Percentiles rank a stretch among this genome's conserved stretches.
These are phyloP conservation scores for Zea mays DNA, from an alignment of 176 grass and related monocot genomes.

Conservation along the genomic window DNA sequence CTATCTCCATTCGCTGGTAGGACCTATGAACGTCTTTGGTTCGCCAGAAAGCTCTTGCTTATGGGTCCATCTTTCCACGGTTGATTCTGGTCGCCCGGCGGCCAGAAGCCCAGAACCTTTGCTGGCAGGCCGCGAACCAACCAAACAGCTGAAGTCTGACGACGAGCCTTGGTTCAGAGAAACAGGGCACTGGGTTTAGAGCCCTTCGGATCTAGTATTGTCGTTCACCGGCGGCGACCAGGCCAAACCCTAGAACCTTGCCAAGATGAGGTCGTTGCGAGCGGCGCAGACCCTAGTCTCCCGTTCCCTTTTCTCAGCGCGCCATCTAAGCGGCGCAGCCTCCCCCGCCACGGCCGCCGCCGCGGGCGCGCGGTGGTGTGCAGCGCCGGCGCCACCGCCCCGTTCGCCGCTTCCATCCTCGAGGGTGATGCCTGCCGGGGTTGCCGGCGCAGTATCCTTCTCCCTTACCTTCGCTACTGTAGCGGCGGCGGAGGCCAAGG, in stretches of 20 bases:
- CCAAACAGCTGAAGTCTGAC: no score
- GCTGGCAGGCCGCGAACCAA: no score
- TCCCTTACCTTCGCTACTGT: conserved; percentile 70
- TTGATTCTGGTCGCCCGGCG: no score
- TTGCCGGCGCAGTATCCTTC: conserved; percentile 78
- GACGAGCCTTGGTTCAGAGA: no score
- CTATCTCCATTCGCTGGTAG: no score
- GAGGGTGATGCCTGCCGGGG: conserved; percentile 42
- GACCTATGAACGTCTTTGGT: no score
- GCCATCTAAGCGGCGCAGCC: conserved; percentile 25
- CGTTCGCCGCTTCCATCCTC: not conserved
- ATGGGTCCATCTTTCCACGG: no score
- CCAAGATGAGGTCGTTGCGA: conserved; percentile 52
- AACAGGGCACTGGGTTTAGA: not conserved
- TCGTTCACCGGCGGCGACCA: not conserved
- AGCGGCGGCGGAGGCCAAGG: conserved; percentile 53
- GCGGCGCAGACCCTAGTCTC: conserved; percentile 43
- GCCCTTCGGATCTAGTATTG: not conserved
- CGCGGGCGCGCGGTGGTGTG: conserved; percentile 8
- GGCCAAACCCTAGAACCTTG: not conserved
- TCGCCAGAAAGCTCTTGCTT: no score
- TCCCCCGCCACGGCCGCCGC: conserved; percentile 13
- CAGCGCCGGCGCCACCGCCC: conserved; percentile 6
- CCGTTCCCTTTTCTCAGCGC: conserved; percentile 50
- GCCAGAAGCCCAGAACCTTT: no score